Conservation (phyloP, 345 rosid genomes). For the Eucalyptus erythrocorys region DNA sequence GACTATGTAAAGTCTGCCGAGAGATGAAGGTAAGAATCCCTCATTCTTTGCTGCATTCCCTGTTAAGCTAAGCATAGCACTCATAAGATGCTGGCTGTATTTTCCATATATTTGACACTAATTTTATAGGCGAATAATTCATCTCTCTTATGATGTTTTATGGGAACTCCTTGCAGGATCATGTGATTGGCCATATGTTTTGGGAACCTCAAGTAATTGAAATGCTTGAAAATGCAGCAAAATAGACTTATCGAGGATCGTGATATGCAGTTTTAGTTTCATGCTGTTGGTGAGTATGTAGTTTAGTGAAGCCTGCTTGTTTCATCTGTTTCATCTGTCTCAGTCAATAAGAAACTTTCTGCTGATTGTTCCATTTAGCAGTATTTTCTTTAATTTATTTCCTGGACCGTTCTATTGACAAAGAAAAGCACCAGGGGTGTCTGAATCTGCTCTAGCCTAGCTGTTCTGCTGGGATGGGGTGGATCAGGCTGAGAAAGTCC, state of each 20-base stretch:
- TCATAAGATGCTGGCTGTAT: not conserved
- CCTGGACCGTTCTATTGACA: slow-evolving; percentile 26
- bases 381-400: not conserved
- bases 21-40: slow-evolving; percentile 36
- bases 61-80: not conserved
- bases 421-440: slow-evolving; percentile 97
- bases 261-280: slow-evolving; percentile 3
- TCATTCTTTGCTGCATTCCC: not conserved
- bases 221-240: not conserved
- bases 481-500: slow-evolving; percentile 99
- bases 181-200: not conserved
- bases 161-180: not conserved
- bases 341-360: not conserved
- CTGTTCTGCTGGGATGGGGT: slow-evolving; percentile 12
- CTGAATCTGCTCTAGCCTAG: slow-evolving; percentile 39
- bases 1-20: slow-evolving; percentile 33
- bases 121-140: not conserved
- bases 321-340: not conserved
- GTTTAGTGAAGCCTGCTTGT: not conserved
- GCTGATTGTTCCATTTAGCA: not conserved
- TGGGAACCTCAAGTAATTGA: not conserved
- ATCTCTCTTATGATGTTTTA: not conserved
- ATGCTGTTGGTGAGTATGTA: slow-evolving; percentile 49
- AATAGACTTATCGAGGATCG: not conserved
- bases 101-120: not conserved